A percentile compares a stretch with the other conserved stretches of the same genome.
These are phyloP conservation scores for Ophiocytium majus DNA, from an alignment of 352 stramenopile species.

Conservation along the genomic window DNA sequence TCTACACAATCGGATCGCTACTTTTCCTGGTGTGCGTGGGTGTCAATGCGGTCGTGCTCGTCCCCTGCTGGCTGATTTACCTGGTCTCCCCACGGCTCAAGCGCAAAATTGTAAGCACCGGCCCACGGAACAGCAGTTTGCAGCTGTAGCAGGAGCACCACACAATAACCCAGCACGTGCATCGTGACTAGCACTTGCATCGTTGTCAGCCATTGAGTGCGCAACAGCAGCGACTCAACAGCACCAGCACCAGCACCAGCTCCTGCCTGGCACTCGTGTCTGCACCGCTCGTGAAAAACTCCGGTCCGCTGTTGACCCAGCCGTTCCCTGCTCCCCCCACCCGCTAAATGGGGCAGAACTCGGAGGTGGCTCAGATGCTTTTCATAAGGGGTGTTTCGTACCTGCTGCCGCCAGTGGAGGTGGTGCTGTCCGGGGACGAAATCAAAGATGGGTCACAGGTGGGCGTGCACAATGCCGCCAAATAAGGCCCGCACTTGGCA, in stretches of 20 bases:
- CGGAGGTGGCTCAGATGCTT: neutral
- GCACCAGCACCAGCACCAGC: neutral
- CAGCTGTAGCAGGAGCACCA: neutral
- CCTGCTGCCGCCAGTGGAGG: neutral
- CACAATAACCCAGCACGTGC: neutral
- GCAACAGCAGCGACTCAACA: neutral
- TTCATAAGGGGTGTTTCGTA: neutral
- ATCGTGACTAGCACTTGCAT: neutral
- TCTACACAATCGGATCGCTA: neutral
- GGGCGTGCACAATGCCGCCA: neutral
- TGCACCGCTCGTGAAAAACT: neutral
- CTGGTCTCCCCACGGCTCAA: neutral
- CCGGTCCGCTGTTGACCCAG: neutral
- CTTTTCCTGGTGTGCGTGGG: neutral
- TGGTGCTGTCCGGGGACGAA: neutral
- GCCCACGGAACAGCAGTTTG: neutral
- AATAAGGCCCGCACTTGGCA: neutral
- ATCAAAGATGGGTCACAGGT: neutral
- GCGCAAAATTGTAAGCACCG: conserved; percentile 1
- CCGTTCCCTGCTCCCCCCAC: neutral
- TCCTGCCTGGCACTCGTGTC: neutral
- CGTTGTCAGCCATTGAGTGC: neutral
- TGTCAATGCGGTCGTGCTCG: neutral
- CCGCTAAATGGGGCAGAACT: conserved; percentile 4
- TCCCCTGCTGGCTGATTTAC: conserved; percentile 10